Evolutionary conservation across 2,329 filamentous ascomycete species (phyloP).

Genomic region (Neofusicoccum parvum): DNA sequence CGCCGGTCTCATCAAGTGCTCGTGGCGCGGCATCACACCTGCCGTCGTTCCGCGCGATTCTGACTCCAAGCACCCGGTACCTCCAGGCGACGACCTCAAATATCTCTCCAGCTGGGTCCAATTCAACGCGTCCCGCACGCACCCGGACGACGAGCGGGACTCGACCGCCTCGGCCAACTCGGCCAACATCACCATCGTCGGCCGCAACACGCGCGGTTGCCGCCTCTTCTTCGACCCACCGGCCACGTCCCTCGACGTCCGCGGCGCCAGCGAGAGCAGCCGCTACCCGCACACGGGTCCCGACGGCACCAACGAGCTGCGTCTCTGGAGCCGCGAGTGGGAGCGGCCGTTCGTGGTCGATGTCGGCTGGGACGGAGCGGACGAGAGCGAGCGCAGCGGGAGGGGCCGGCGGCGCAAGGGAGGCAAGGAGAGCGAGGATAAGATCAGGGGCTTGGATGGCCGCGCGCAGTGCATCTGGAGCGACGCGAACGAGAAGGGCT

Average conservation of each 20-base stretch:
- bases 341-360: conserved; percentile 74
- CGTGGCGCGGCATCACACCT: conserved; percentile 70
- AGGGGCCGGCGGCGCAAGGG: conserved; percentile 14
- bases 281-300: conserved; percentile 67
- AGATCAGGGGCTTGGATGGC: conserved; percentile 46
- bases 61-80: conserved; percentile 28
- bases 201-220: conserved; percentile 77
- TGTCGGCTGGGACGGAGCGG: conserved; percentile 61
- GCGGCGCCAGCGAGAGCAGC: conserved; percentile 61
- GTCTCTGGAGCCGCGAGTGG: conserved; percentile 84
- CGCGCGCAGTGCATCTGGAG: conserved; percentile 81
- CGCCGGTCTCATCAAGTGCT: conserved; percentile 64
- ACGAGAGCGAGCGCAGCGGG: conserved; percentile 25
- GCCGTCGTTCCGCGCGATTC: conserved; percentile 55
- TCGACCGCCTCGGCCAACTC: conserved; percentile 33
- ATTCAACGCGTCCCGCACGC: conserved; percentile 58
- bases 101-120: conserved; percentile 58
- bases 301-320: conserved; percentile 66
- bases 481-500: conserved; percentile 71
- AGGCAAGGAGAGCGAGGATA: conserved; percentile 26
- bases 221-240: conserved; percentile 69
- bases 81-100: conserved; percentile 48
- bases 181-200: conserved; percentile 68
- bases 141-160: neutral
- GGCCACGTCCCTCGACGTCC: conserved; percentile 65